phyloP scores from a whole-genome alignment of 495 filamentous ascomycete species.

The Penicillium malachiteum region DNA sequence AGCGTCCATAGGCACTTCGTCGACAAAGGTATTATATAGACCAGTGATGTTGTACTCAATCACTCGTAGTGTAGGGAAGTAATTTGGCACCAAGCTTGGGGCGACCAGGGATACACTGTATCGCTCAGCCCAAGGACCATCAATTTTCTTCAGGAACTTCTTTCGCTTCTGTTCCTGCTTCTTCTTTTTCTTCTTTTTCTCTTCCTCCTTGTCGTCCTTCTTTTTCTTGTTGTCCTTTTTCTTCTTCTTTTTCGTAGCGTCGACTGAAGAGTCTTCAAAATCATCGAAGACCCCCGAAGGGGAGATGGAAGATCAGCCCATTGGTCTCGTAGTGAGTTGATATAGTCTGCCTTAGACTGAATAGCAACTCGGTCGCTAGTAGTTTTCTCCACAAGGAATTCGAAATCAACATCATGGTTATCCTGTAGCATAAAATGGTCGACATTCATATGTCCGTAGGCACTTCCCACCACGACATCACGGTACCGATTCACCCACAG shows the following conservation, averaged over 20 bases:
- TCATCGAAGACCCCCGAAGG: slow-evolving; percentile 19
- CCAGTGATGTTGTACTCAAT: slow-evolving; percentile 93
- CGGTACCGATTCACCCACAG: slow-evolving; percentile 87
- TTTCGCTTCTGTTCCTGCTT: slow-evolving; percentile 49
- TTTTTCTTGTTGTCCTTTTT: slow-evolving; percentile 26
- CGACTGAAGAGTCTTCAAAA: neutral
- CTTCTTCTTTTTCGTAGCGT: slow-evolving; percentile 33
- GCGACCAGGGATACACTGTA: slow-evolving; percentile 77
- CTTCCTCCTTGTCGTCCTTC: slow-evolving; percentile 25
- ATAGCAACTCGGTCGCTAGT: slow-evolving; percentile 43
- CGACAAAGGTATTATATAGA: slow-evolving; percentile 57
- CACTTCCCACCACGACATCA: slow-evolving; percentile 74
- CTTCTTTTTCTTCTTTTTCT: slow-evolving; percentile 31
- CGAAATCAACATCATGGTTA: slow-evolving; percentile 66
- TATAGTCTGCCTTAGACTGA: slow-evolving; percentile 70
- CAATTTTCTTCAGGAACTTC: slow-evolving; percentile 65
- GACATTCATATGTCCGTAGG: slow-evolving; percentile 98
- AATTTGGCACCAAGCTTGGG: slow-evolving; percentile 89
- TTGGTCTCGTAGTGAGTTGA: slow-evolving; percentile 69
- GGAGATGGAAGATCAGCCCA: slow-evolving; percentile 77
- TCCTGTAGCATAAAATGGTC: slow-evolving; percentile 97
- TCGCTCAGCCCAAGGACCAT: slow-evolving; percentile 78
- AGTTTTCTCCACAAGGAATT: slow-evolving; percentile 7
- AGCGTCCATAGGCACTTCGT: neutral
- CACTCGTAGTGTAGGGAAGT: slow-evolving; percentile 82